phyloP scores from a whole-genome alignment of 1,284 basidiomycete genomes.

The Mycena sp. region DNA sequence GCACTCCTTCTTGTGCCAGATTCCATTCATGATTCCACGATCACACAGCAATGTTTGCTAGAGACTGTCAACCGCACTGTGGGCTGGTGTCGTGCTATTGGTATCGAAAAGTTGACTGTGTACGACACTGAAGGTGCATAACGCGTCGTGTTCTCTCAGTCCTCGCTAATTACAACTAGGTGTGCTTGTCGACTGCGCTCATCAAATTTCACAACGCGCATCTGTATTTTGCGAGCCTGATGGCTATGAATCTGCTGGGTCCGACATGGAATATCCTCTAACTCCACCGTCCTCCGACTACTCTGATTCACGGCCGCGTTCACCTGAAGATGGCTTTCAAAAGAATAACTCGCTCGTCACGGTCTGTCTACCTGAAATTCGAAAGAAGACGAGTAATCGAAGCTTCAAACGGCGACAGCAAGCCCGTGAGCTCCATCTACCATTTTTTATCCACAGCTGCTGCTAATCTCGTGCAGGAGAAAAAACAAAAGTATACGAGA shows the following conservation, averaged over 20 bases:
- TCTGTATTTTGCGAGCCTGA: conserved; percentile 33
- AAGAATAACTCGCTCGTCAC: conserved; percentile 25
- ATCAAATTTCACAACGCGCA: conserved; percentile 50
- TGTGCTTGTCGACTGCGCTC: conserved; percentile 52
- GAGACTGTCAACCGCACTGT: conserved; percentile 62
- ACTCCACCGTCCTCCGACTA: conserved; percentile 79
- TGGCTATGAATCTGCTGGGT: conserved; percentile 51
- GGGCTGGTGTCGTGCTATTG: conserved; percentile 66
- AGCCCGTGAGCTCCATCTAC: conserved; percentile 13
- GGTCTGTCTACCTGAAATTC: conserved; percentile 10
- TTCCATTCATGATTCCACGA: conserved; percentile 41
- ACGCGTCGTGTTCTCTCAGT: conserved; percentile 10
- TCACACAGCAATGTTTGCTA: conserved; percentile 54
- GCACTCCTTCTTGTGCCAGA: conserved; percentile 66
- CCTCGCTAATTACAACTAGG: conserved; percentile 48
- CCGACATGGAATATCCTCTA: conserved; percentile 69
- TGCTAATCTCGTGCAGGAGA: not conserved
- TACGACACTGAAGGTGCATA: conserved; percentile 75
- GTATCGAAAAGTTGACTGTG: conserved; percentile 68
- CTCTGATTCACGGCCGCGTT: conserved; percentile 67
- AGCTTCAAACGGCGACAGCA: conserved; percentile 30
- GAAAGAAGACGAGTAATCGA: conserved; percentile 13
- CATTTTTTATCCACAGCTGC: not conserved
- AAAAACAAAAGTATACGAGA: conserved; percentile 15
- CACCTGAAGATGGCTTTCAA: conserved; percentile 51